Evolutionary conservation across 331 rosid genomes (phyloP).

Genomic region (Malus hybrid): DNA sequence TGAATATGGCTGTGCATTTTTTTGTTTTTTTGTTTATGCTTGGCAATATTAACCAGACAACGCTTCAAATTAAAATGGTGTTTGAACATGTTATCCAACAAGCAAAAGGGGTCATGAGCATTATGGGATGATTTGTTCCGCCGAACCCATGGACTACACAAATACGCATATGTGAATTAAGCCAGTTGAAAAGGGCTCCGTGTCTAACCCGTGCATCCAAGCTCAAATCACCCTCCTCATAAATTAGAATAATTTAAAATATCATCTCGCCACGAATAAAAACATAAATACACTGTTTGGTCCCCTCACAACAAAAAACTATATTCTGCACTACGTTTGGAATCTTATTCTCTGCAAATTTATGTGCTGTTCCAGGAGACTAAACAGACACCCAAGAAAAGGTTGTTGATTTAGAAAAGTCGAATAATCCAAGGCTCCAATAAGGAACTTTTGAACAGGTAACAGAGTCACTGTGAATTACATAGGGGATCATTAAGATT

Average conservation of each 20-base stretch:
- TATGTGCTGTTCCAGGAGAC: not conserved
- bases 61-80: too few relatives aligned
- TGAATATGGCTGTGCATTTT: too few relatives aligned
- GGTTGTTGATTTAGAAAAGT: not conserved
- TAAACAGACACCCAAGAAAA: not conserved
- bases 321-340: too few relatives aligned
- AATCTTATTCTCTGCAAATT: too few relatives aligned
- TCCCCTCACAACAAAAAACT: too few relatives aligned
- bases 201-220: not conserved
- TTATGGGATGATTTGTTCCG: not conserved
- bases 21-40: too few relatives aligned
- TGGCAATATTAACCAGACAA: too few relatives aligned
- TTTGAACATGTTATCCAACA: not conserved
- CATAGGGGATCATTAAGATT: not conserved
- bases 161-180: too few relatives aligned
- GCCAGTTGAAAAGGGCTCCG: too few relatives aligned
- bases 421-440: not conserved
- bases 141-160: not conserved
- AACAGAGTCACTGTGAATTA: conserved; percentile 7
- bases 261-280: not conserved
- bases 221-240: too few relatives aligned
- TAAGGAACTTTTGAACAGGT: not conserved
- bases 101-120: not conserved
- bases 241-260: too few relatives aligned
- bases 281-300: not conserved